Evolutionary conservation across 306 rosid genomes (phyloP), one percentile per base, ranked within the genome.

Genomic region (Cyamopsis tetragonoloba): DNA sequence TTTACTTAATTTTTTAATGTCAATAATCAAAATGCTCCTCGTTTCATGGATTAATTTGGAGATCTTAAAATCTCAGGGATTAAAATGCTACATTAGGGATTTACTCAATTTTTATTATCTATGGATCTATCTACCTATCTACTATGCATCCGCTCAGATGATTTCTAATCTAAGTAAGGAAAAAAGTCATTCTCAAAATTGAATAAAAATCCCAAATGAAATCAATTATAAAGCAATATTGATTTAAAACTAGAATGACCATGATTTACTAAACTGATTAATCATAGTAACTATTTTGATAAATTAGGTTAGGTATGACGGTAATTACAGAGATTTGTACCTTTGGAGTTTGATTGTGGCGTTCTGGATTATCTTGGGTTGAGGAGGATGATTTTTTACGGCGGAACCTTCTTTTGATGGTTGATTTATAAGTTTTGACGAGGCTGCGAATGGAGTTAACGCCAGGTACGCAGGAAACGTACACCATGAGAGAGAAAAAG

Each of bases 401-500:
- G 12, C 61, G 55, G 51, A 66, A 65, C 86, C 87, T 77, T 77
- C 48, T 84, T 22, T 23, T 78, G 78, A 85, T 3, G 11, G 87
- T 20, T 19, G 85, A 65, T 86, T 74, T 84, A 82, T 44, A 78
- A 17, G 76, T 15, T 72, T 66, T 82, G 58, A 51, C 50, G 50
- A 82, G 68, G 38, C 39, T 51, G 30, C 63, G 67, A 38, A 79
- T 15, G 78, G 83, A 70, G 77, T 70, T 42, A 35, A 24, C 49
- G 75, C 66, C 46, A 31, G 46, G 28, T 38, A 66, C 35, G 11
- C 78, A 74, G 51, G 71, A 48, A 63, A 51, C 38, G 31, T 27
- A 68, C 80, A 85, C 88, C 92, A 79, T 82, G 80, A 72, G 77
- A 50, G 59, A 54, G 67, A 43, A 12, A 47, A 14, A 14, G 35